Conservation (phyloP, 2,329 filamentous ascomycete species). For the Venturiaceae sp. region DNA sequence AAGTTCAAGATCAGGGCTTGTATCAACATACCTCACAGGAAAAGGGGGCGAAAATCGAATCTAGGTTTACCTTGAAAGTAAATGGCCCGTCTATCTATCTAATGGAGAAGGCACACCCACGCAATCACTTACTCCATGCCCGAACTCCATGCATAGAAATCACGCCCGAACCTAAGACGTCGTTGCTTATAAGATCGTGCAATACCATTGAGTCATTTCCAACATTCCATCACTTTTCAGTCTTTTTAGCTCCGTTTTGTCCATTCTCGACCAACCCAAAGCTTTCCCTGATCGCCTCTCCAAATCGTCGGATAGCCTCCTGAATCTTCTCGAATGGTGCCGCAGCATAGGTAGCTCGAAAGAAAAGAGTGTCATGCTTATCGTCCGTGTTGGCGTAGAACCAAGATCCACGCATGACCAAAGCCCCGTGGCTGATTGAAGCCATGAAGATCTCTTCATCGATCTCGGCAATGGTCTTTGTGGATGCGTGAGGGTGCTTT, state of each 20-base stretch:
- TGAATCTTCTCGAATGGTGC: constrained; percentile 47
- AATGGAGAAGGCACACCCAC: neutral
- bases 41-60: neutral
- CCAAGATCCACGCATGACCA: constrained; percentile 82
- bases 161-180: neutral
- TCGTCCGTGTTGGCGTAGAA: constrained; percentile 67
- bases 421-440: constrained; percentile 65
- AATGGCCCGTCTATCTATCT: neutral
- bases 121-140: no score
- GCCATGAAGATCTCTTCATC: constrained; percentile 81
- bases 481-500: constrained; percentile 49
- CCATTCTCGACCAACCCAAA: constrained; percentile 36
- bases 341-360: constrained; percentile 82
- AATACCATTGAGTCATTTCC: neutral
- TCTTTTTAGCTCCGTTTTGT: neutral
- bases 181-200: neutral
- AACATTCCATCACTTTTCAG: neutral
- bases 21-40: neutral
- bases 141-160: neutral
- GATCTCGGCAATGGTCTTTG: constrained; percentile 49
- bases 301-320: constrained; percentile 52
- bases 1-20: neutral
- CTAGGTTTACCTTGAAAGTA: neutral
- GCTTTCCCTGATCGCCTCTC: constrained; percentile 56
- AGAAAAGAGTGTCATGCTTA: constrained; percentile 59